phyloP scores from a whole-genome alignment of 2,329 filamentous ascomycete species.

The Aspergillus sp. region DNA sequence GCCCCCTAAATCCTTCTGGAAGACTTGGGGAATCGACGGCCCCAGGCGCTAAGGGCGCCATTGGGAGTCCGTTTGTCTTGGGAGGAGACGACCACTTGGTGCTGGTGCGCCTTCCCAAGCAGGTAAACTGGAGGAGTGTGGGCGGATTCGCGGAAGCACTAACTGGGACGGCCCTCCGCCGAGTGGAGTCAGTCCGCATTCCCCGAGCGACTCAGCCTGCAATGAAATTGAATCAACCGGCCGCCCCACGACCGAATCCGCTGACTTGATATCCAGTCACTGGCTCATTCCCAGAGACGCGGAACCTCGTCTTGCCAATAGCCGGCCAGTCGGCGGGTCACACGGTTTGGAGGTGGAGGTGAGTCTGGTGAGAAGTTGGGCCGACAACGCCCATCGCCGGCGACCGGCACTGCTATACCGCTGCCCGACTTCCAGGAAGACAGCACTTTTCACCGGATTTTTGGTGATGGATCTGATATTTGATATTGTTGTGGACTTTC shows the following conservation, averaged over 20 bases:
- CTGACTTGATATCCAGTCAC: background rate
- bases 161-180: slow-evolving; percentile 22
- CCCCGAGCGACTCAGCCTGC: slow-evolving; percentile 20
- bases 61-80: background rate
- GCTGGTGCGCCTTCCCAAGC: background rate
- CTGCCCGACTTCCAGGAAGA: slow-evolving; percentile 16
- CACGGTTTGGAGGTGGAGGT: background rate
- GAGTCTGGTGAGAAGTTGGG: slow-evolving; percentile 4
- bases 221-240: slow-evolving; percentile 2
- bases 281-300: slow-evolving; percentile 11
- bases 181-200: slow-evolving; percentile 27
- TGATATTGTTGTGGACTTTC: background rate
- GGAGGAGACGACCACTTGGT: background rate
- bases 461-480: too few species aligned
- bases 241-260: slow-evolving; percentile 13
- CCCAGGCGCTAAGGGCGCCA: slow-evolving; percentile 8
- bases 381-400: background rate
- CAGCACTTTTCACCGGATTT: too few species aligned
- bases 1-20: slow-evolving; percentile 25
- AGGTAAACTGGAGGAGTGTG: background rate
- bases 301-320: slow-evolving; percentile 14
- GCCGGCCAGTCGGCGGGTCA: background rate
- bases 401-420: slow-evolving; percentile 6
- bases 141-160: slow-evolving; percentile 17
- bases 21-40: slow-evolving; percentile 16